Percentiles rank a stretch among this genome's conserved stretches.
Conservation (phyloP, 1,284 basidiomycete genomes). For the Trametes versicolor region DNA sequence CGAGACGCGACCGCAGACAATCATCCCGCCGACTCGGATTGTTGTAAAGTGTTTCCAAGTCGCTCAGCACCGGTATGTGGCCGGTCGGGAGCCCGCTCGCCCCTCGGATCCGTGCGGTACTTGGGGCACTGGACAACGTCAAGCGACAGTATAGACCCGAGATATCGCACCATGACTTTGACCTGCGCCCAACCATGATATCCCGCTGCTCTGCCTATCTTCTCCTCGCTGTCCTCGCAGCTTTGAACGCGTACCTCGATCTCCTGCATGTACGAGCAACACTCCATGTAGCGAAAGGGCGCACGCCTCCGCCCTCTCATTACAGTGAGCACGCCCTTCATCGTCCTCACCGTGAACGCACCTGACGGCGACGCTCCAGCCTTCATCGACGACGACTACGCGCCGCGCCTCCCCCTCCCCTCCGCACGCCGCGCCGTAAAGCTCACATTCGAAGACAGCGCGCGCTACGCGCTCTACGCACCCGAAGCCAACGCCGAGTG, state of each 20-base stretch:
- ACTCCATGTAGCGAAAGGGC: constrained; percentile 17
- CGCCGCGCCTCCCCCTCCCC: constrained; percentile 31
- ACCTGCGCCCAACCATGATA: constrained; percentile 17
- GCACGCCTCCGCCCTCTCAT: constrained; percentile 24
- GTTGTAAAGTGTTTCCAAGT: constrained; percentile 6
- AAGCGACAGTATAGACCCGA: not conserved
- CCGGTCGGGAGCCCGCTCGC: not conserved
- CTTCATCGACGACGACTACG: constrained; percentile 34
- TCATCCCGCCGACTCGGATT: not conserved
- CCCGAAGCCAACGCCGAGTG: constrained; percentile 33
- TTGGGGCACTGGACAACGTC: not conserved
- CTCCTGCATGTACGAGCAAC: constrained; percentile 27
- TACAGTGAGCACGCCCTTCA: constrained; percentile 14
- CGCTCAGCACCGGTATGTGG: constrained; percentile 8
- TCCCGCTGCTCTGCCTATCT: constrained; percentile 16
- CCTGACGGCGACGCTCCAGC: constrained; percentile 4
- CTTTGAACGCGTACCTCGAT: constrained; percentile 28
- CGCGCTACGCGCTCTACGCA: constrained; percentile 27
- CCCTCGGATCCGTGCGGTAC: not conserved
- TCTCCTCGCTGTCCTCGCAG: constrained; percentile 18
- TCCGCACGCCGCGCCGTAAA: constrained; percentile 27
- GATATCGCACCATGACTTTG: not conserved
- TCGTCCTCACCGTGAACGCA: not conserved
- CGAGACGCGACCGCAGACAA: not conserved
- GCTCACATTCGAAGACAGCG: constrained; percentile 33